These are phyloP conservation scores for Aspergillus aculeatinus DNA, from an alignment of 2,329 filamentous ascomycete genomes.

Conservation along the genomic window DNA sequence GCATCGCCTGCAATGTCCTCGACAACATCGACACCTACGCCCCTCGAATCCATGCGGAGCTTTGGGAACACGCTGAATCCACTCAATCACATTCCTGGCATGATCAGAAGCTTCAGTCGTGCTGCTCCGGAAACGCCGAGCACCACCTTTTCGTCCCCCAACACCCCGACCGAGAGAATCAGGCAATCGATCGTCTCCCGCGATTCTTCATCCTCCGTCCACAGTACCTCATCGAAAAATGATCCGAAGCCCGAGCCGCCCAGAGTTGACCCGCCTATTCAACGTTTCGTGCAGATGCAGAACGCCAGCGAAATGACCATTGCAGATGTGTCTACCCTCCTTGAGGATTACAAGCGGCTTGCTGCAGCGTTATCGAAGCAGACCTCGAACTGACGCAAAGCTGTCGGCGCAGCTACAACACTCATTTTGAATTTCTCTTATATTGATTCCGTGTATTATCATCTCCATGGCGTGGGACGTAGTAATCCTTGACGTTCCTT, in stretches of 20 bases:
- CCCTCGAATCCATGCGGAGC: conserved; percentile 78
- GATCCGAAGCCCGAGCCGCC: background rate
- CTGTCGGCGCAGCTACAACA: background rate
- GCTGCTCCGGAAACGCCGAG: conserved; percentile 41
- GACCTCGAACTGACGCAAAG: conserved; percentile 17
- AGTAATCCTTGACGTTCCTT: background rate
- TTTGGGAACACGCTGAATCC: conserved; percentile 80
- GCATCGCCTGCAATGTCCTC: conserved; percentile 26
- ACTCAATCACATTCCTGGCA: conserved; percentile 72
- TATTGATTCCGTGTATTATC: background rate
- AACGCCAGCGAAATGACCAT: conserved; percentile 69
- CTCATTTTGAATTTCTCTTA: background rate
- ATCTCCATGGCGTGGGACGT: background rate
- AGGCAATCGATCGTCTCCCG: conserved; percentile 23
- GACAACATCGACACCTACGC: conserved; percentile 45
- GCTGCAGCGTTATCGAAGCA: conserved; percentile 62
- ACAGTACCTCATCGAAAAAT: background rate
- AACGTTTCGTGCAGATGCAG: conserved; percentile 70
- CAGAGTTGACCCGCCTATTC: conserved; percentile 59
- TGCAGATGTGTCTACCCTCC: conserved; percentile 69
- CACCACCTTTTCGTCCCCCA: conserved; percentile 36
- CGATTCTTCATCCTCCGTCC: conserved; percentile 14
- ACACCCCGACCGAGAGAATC: conserved; percentile 42
- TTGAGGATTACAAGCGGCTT: conserved; percentile 72
- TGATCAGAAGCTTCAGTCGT: conserved; percentile 73